These are phyloP conservation scores for Yamadazyma conglobata DNA, from an alignment of 1,139 yeast genomes.

Conservation along the genomic window DNA sequence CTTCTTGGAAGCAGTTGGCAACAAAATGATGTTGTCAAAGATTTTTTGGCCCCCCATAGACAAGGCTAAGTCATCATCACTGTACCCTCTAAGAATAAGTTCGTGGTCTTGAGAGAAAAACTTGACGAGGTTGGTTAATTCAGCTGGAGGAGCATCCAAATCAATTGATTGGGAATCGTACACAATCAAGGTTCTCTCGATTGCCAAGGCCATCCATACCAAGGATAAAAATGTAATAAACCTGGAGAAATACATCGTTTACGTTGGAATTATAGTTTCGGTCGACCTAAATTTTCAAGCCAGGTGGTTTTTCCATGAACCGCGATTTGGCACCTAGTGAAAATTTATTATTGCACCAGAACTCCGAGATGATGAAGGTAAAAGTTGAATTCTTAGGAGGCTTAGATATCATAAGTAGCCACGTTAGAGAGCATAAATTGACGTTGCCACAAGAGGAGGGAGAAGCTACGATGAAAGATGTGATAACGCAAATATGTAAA, in stretches of 20 bases:
- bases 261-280: constrained; percentile 2
- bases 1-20: constrained; percentile 38
- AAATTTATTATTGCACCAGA: too few relatives aligned
- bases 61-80: constrained; percentile 24
- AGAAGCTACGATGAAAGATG: constrained; percentile 51
- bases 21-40: constrained; percentile 33
- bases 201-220: constrained; percentile 12
- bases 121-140: constrained; percentile 20
- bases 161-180: constrained; percentile 29
- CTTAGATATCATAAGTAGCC: constrained; percentile 59
- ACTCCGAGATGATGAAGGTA: constrained; percentile 24
- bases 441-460: constrained; percentile 39
- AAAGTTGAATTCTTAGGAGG: constrained; percentile 62
- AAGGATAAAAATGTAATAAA: constrained; percentile 12
- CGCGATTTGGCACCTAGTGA: too few relatives aligned
- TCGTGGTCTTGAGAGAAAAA: constrained; percentile 18
- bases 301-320: constrained; percentile 3
- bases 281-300: constrained; percentile 4
- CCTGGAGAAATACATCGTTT: constrained; percentile 8
- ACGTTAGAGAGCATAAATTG: constrained; percentile 47
- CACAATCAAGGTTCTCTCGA: constrained; percentile 26
- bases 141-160: constrained; percentile 17
- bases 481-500: constrained; percentile 53
- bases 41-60: constrained; percentile 25
- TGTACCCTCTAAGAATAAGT: constrained; percentile 19